phyloP scores from a whole-genome alignment of 2,329 filamentous ascomycete species.

The Oidium heveae region DNA sequence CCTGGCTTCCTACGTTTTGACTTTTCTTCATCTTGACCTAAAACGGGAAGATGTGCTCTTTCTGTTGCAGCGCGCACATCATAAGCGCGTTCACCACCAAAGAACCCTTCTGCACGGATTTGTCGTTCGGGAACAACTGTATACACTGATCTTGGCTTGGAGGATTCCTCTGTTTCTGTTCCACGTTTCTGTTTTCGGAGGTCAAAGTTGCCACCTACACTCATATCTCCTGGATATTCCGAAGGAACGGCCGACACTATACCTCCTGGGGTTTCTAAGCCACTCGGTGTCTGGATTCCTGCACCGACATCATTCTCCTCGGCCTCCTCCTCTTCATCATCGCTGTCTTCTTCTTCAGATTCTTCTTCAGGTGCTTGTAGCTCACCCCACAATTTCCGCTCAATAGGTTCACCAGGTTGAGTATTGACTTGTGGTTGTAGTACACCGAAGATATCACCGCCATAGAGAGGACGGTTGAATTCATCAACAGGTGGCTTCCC shows the following conservation, averaged over 20 bases:
- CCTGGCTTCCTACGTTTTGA: conserved; percentile 88
- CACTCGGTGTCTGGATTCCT: conserved; percentile 49
- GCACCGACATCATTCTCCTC: conserved; percentile 34
- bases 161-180: conserved; percentile 66
- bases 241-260: conserved; percentile 59
- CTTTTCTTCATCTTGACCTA: conserved; percentile 54
- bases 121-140: conserved; percentile 76
- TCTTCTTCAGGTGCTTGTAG: conserved; percentile 58
- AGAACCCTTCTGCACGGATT: conserved; percentile 73
- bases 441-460: conserved; percentile 83
- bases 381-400: conserved; percentile 79
- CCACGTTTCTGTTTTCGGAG: conserved; percentile 68
- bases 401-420: conserved; percentile 52
- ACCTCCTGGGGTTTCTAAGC: conserved; percentile 58
- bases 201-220: conserved; percentile 66
- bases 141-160: conserved; percentile 53
- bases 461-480: conserved; percentile 71
- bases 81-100: conserved; percentile 83
- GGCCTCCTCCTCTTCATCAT: conserved; percentile 46
- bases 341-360: conserved; percentile 41
- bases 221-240: conserved; percentile 52
- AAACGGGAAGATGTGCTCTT: conserved; percentile 35
- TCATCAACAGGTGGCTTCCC: conserved; percentile 92
- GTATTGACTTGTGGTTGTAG: conserved; percentile 32
- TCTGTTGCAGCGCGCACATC: conserved; percentile 39